Evolutionary conservation across 176 grass and related monocot genomes (phyloP).

Genomic region (Thinopyrum elongatum): DNA sequence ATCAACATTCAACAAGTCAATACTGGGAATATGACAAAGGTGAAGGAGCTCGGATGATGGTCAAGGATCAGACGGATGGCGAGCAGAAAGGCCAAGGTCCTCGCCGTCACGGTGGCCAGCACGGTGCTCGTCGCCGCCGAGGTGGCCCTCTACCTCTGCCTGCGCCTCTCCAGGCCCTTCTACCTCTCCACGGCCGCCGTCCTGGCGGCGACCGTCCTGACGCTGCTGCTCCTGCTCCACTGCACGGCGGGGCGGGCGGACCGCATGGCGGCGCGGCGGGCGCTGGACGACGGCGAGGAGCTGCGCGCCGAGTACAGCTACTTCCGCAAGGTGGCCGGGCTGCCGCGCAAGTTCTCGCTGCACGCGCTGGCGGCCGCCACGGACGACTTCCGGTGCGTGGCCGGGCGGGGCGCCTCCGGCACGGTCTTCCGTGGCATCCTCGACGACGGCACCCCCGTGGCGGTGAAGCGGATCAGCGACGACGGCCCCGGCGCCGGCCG

Average conservation of each 20-base stretch:
- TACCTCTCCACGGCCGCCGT: constrained; percentile 27
- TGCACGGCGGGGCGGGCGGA: background rate
- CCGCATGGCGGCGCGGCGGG: background rate
- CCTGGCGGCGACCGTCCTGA: background rate
- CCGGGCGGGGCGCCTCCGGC: constrained; percentile 58
- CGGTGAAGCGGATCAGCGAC: constrained; percentile 57
- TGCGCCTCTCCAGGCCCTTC: constrained; percentile 35
- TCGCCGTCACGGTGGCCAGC: background rate
- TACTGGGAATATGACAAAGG: background rate
- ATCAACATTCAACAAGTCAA: background rate
- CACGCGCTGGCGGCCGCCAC: constrained; percentile 48
- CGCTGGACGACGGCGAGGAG: constrained; percentile 25
- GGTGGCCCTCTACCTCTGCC: constrained; percentile 22
- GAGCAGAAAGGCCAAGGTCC: constrained; percentile 31
- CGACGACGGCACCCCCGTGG: constrained; percentile 58
- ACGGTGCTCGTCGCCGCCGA: constrained; percentile 3
- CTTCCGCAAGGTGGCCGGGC: constrained; percentile 64
- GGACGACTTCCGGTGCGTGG: constrained; percentile 46
- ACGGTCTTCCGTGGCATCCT: constrained; percentile 68
- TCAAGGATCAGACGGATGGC: constrained; percentile 18
- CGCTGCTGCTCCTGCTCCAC: constrained; percentile 20
- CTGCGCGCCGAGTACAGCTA: constrained; percentile 61
- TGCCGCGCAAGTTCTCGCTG: constrained; percentile 45
- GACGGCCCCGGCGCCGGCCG: background rate
- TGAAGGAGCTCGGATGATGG: background rate